Conservation (phyloP, 768 basidiomycete species). For the Dioszegia aurantiaca region DNA sequence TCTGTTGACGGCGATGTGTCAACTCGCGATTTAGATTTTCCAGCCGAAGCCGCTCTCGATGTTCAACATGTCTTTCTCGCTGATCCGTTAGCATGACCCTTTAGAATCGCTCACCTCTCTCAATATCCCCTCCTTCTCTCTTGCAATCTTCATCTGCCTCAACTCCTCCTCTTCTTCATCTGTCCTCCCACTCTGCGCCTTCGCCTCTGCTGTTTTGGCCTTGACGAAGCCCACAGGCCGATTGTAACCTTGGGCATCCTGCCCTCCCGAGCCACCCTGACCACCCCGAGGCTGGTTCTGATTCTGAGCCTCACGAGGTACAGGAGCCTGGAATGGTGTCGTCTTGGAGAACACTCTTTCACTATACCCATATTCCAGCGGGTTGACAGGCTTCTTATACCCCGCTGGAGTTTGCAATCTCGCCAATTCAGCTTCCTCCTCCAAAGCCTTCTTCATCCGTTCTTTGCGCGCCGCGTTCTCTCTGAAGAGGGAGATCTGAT, state of each 20-base stretch:
- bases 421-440: slow-evolving; percentile 47
- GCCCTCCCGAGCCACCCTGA: slow-evolving; percentile 30
- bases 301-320: not conserved
- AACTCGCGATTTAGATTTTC: slow-evolving; percentile 52
- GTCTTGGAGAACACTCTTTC: slow-evolving; percentile 67
- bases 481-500: slow-evolving; percentile 93
- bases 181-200: slow-evolving; percentile 59
- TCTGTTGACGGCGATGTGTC: slow-evolving; percentile 34
- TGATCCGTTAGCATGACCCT: slow-evolving; percentile 48
- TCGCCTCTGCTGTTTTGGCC: slow-evolving; percentile 53
- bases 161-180: slow-evolving; percentile 87
- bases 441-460: slow-evolving; percentile 70
- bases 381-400: slow-evolving; percentile 15
- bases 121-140: slow-evolving; percentile 80
- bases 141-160: slow-evolving; percentile 67
- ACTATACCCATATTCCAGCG: slow-evolving; percentile 36
- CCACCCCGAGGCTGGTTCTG: not conserved
- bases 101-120: slow-evolving; percentile 62
- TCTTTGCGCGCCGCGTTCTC: slow-evolving; percentile 89
- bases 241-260: slow-evolving; percentile 69
- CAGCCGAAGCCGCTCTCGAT: slow-evolving; percentile 78
- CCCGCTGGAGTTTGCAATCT: slow-evolving; percentile 50
- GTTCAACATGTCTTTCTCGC: slow-evolving; percentile 93
- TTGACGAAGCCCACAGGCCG: slow-evolving; percentile 82
- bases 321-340: slow-evolving; percentile 9